Evolutionary conservation across 495 filamentous ascomycete species (phyloP).

Genomic region (Hapsidospora chrysogenum): DNA sequence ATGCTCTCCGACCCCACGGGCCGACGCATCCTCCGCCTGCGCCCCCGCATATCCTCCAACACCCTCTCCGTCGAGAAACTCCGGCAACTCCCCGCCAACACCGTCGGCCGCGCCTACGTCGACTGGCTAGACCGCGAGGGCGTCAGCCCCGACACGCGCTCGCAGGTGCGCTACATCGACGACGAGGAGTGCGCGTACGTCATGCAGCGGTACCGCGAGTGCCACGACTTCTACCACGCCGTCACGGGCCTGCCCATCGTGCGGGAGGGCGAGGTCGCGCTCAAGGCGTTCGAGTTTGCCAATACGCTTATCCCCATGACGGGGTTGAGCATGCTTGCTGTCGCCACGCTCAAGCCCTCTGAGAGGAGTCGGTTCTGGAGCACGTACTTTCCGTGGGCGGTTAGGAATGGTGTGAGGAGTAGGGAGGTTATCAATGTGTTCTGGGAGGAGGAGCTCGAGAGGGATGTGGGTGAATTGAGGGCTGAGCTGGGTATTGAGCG

Average conservation of each 20-base stretch:
- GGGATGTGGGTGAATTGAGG: slow-evolving; percentile 63
- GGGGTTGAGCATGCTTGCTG: slow-evolving; percentile 44
- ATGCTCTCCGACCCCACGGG: slow-evolving; percentile 80
- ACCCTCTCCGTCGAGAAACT: slow-evolving; percentile 55
- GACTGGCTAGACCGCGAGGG: slow-evolving; percentile 83
- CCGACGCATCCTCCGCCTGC: slow-evolving; percentile 77
- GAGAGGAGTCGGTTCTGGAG: slow-evolving; percentile 58
- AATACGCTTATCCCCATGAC: slow-evolving; percentile 95
- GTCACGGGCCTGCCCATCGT: slow-evolving; percentile 84
- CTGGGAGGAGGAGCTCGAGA: slow-evolving; percentile 84
- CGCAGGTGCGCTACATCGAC: slow-evolving; percentile 73
- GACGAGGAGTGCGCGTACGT: slow-evolving; percentile 93
- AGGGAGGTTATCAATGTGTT: slow-evolving; percentile 91
- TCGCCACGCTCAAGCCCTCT: slow-evolving; percentile 58
- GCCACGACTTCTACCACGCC: slow-evolving; percentile 97
- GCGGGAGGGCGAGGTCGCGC: slow-evolving; percentile 80
- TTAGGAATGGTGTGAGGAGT: slow-evolving; percentile 58
- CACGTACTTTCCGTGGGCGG: slow-evolving; percentile 79
- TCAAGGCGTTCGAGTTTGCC: slow-evolving; percentile 93
- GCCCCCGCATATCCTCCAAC: slow-evolving; percentile 72
- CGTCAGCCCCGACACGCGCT: slow-evolving; percentile 79
- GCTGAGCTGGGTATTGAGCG: slow-evolving; percentile 62
- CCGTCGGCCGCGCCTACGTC: slow-evolving; percentile 72
- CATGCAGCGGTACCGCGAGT: slow-evolving; percentile 96
- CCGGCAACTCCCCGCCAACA: slow-evolving; percentile 51